Percentiles rank a stretch among this genome's conserved stretches.
These are phyloP conservation scores for Lignosus rhinocerotis DNA, from an alignment of 1,284 basidiomycete species.

Conservation along the genomic window DNA sequence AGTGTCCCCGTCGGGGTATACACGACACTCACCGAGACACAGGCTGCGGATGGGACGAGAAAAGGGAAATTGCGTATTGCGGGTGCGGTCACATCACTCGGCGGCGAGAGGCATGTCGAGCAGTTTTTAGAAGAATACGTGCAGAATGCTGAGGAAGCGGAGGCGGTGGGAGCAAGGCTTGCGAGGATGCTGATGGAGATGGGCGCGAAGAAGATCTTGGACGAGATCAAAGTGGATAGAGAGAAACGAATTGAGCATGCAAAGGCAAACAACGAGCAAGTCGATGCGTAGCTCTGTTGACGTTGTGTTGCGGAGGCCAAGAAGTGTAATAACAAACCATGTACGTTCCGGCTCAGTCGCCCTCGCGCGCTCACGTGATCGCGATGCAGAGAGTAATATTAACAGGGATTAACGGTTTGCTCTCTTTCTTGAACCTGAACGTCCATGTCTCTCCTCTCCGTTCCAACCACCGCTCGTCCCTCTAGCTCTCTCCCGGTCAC, in stretches of 20 bases:
- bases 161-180: constrained; percentile 65
- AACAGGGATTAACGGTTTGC: no score
- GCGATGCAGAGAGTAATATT: neutral
- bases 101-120: constrained; percentile 72
- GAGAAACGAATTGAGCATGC: constrained; percentile 52
- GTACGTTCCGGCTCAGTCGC: neutral
- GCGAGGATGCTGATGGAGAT: constrained; percentile 63
- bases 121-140: constrained; percentile 61
- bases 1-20: constrained; percentile 94
- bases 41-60: constrained; percentile 26
- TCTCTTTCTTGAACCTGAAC: neutral
- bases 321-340: no score
- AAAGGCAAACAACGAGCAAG: constrained; percentile 16
- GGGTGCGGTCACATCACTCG: constrained; percentile 80
- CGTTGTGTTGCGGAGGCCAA: no score
- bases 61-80: constrained; percentile 58
- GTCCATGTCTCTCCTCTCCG: constrained; percentile 10
- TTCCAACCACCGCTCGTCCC: neutral
- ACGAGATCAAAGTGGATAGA: constrained; percentile 74
- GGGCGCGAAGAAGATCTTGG: constrained; percentile 78
- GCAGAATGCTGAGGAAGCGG: constrained; percentile 58
- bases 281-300: constrained; percentile 2
- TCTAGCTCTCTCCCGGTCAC: constrained; percentile 21
- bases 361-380: constrained; percentile 15
- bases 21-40: constrained; percentile 45